Evolutionary conservation across 306 rosid species (phyloP), one percentile per base, ranked within the genome.

Genomic region (Cajanus cajan): DNA sequence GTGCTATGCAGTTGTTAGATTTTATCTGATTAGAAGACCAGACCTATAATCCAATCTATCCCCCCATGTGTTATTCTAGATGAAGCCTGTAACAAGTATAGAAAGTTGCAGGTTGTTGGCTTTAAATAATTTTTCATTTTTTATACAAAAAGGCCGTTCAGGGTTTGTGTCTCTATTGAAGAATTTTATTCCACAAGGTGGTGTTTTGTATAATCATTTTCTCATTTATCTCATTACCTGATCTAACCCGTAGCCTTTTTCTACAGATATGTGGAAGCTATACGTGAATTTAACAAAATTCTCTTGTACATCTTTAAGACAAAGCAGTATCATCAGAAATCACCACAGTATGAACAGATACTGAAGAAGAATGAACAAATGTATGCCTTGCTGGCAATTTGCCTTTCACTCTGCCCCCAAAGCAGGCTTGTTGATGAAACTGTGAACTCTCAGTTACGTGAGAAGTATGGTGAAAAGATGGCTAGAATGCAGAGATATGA

Each of bases 401-500:
- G 89, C 70, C 98, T 95, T 71, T 95, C 99, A 21, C 97, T 95
- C 31, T 95, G 99, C 50, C 98, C 99, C 63, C 97, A 91, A 82
- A 90, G 70, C 75, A 89, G 86, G 80, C 95, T 95, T 83, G 86
- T 95, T 83, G 98, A 95, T 73, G 99, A 93, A 85, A 88, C 96
- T 37, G 98, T 95, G 79, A 91, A 89, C 86, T 71, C 94, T 76
- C 99, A 95, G 83, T 78, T 95, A 85, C 92, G 93, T 34, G 99
- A 93, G 78, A 95, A 95, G 88, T 91, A 95, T 76, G 98, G 99
- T 77, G 99, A 95, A 75, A 95, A 95, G 90, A 95, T 95, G 96
- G 79, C 33, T 63, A 87, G 99, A 85, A 95, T 93, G 98, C 98
- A 93, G 76, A 87, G 96, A 74, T 93, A 90, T 4, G 98, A 93